Percentiles rank a stretch among this genome's conserved stretches.
These are phyloP conservation scores for Picea sitchensis DNA, from an alignment of 75 land plant genomes.

Conservation along the genomic window DNA sequence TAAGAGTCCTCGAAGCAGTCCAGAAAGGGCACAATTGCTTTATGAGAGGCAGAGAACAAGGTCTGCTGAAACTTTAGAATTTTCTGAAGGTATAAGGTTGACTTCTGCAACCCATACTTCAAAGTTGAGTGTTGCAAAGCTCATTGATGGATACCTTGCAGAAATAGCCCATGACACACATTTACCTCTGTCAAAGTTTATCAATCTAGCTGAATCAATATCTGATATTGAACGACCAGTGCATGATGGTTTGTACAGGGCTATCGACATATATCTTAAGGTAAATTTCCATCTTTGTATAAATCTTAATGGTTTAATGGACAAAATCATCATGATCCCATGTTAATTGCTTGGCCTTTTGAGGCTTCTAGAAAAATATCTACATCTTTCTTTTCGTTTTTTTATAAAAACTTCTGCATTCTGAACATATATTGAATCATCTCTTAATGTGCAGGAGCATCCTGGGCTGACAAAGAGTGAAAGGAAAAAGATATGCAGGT, in stretches of 20 bases:
- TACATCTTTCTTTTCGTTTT: background rate
- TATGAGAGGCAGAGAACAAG: slow-evolving; percentile 19
- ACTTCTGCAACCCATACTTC: slow-evolving; percentile 15
- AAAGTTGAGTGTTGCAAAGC: slow-evolving; percentile 40
- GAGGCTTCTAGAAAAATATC: background rate
- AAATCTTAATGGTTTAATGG: background rate
- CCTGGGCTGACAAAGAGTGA: slow-evolving; percentile 56
- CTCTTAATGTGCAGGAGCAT: slow-evolving; percentile 43
- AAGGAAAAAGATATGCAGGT: slow-evolving; percentile 52
- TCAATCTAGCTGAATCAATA: slow-evolving; percentile 41
- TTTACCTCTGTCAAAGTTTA: slow-evolving; percentile 47
- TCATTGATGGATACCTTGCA: slow-evolving; percentile 66
- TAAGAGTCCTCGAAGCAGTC: slow-evolving; percentile 30
- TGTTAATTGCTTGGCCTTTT: background rate
- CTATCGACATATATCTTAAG: slow-evolving; percentile 77
- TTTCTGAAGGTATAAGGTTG: slow-evolving; percentile 19
- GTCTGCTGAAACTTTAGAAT: slow-evolving; percentile 21
- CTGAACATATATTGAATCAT: background rate
- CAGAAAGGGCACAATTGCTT: slow-evolving; percentile 15
- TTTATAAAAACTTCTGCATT: background rate
- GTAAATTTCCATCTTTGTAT: slow-evolving; percentile 20
- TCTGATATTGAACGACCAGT: slow-evolving; percentile 47
- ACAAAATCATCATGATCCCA: background rate
- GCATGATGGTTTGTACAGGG: slow-evolving; percentile 78
- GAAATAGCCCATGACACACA: slow-evolving; percentile 56